Evolutionary conservation across 768 basidiomycete species (phyloP).

Genomic region (Cubamyces lactineus): DNA sequence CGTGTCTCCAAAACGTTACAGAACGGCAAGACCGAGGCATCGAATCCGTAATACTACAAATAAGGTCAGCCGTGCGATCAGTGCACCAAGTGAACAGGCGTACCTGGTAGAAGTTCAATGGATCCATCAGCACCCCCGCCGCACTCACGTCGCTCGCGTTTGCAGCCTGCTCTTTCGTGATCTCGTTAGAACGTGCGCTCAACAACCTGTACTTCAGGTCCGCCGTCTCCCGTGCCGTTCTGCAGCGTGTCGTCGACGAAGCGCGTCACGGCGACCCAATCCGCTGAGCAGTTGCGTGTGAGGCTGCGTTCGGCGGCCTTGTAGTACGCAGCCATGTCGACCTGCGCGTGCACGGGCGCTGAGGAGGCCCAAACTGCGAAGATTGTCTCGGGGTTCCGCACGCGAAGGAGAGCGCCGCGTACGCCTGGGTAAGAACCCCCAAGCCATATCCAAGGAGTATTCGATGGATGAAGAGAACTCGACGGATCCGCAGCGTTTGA

Average conservation of each 20-base stretch:
- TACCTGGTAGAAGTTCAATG: conserved; percentile 52
- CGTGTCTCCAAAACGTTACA: conserved; percentile 51
- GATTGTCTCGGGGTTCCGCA: conserved; percentile 49
- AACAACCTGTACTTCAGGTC: conserved; percentile 48
- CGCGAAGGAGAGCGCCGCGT: conserved; percentile 47
- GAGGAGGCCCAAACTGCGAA: conserved; percentile 55
- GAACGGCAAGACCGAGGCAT: conserved; percentile 48
- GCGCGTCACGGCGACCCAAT: conserved; percentile 53
- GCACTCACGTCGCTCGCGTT: conserved; percentile 44
- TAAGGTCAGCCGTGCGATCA: background rate
- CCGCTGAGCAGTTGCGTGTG: conserved; percentile 53
- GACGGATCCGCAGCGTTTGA: conserved; percentile 2
- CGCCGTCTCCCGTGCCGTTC: conserved; percentile 35
- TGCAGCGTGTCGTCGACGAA: conserved; percentile 28
- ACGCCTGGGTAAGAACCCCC: conserved; percentile 56
- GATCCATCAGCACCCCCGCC: conserved; percentile 52
- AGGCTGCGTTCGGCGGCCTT: conserved; percentile 52
- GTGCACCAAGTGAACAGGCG: background rate
- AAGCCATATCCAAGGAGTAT: conserved; percentile 51
- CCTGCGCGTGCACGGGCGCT: conserved; percentile 52
- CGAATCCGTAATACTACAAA: conserved; percentile 50
- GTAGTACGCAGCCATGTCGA: conserved; percentile 56
- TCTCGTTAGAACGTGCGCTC: conserved; percentile 39
- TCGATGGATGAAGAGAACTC: conserved; percentile 43
- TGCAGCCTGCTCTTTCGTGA: conserved; percentile 40